These are phyloP conservation scores for Aspergillus kassunensis DNA, from an alignment of 495 filamentous ascomycete species.

Conservation along the genomic window DNA sequence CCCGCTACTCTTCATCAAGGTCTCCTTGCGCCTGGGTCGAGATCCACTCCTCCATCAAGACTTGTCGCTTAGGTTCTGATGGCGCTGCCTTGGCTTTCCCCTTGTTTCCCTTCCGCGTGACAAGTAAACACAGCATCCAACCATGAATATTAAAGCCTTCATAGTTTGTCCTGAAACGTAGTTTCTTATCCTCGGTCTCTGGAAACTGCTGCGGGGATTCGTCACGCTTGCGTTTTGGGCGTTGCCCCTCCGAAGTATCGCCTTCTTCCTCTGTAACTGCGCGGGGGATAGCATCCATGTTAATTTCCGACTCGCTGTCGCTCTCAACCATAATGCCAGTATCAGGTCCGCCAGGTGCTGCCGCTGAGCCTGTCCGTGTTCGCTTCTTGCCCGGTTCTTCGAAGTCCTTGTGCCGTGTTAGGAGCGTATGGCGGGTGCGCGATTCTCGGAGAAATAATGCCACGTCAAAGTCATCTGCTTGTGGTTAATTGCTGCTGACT, in stretches of 20 bases:
- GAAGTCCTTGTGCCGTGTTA: constrained; percentile 77
- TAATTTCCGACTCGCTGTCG: constrained; percentile 32
- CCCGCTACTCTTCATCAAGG: constrained; percentile 41
- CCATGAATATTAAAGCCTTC: constrained; percentile 95
- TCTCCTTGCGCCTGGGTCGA: constrained; percentile 57
- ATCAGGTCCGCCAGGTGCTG: constrained; percentile 29
- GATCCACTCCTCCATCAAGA: constrained; percentile 93
- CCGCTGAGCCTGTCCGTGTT: constrained; percentile 43
- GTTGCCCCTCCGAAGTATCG: constrained; percentile 5
- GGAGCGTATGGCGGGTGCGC: constrained; percentile 79
- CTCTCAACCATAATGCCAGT: constrained; percentile 42
- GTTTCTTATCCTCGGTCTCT: constrained; percentile 76
- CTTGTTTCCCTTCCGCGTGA: constrained; percentile 64
- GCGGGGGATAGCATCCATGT: constrained; percentile 37
- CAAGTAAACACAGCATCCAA: constrained; percentile 82
- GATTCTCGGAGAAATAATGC: constrained; percentile 88
- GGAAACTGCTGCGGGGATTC: constrained; percentile 9
- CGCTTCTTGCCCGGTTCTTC: constrained; percentile 46
- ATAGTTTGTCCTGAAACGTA: constrained; percentile 77
- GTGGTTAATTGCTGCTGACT: neutral
- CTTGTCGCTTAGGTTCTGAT: constrained; percentile 51
- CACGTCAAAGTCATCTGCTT: constrained; percentile 86
- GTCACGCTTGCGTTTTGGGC: constrained; percentile 17
- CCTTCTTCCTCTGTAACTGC: constrained; percentile 17
- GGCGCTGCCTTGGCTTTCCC: constrained; percentile 25